Conservation (phyloP, 352 stramenopile species). For the Pythium scleroteichum region DNA sequence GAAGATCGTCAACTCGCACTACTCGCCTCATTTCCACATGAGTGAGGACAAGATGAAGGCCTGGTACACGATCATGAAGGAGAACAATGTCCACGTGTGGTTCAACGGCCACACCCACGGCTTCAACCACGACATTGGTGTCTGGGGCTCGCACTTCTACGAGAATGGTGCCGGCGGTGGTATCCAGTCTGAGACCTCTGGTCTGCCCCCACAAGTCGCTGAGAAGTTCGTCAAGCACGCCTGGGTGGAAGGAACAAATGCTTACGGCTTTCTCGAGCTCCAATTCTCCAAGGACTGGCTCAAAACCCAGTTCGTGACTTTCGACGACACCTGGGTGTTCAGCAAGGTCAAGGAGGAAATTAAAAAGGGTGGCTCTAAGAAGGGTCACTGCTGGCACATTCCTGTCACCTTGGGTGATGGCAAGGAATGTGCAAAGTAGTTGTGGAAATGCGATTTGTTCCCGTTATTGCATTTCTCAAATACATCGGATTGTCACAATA, state of each 20-base stretch:
- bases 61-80: constrained; percentile 85
- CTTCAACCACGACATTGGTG: constrained; percentile 87
- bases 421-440: constrained; percentile 50
- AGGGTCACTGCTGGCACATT: constrained; percentile 86
- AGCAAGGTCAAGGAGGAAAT: constrained; percentile 76
- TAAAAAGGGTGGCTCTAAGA: constrained; percentile 74
- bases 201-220: constrained; percentile 62
- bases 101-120: constrained; percentile 86
- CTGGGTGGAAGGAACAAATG: constrained; percentile 78
- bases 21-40: constrained; percentile 90
- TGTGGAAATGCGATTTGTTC: too few species aligned
- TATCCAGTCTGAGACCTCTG: constrained; percentile 86
- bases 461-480: too few species aligned
- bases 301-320: constrained; percentile 82
- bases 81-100: constrained; percentile 74
- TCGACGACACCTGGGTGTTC: constrained; percentile 80
- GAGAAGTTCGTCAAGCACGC: constrained; percentile 81
- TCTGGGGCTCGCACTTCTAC: constrained; percentile 87
- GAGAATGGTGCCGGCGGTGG: constrained; percentile 86
- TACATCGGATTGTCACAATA: too few species aligned
- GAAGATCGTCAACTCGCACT: constrained; percentile 90
- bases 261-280: constrained; percentile 87
- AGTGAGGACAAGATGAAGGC: constrained; percentile 87
- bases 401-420: constrained; percentile 67
- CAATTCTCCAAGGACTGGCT: constrained; percentile 87